Conservation (phyloP, 768 basidiomycete species). For the Kwoniella dendrophila region DNA sequence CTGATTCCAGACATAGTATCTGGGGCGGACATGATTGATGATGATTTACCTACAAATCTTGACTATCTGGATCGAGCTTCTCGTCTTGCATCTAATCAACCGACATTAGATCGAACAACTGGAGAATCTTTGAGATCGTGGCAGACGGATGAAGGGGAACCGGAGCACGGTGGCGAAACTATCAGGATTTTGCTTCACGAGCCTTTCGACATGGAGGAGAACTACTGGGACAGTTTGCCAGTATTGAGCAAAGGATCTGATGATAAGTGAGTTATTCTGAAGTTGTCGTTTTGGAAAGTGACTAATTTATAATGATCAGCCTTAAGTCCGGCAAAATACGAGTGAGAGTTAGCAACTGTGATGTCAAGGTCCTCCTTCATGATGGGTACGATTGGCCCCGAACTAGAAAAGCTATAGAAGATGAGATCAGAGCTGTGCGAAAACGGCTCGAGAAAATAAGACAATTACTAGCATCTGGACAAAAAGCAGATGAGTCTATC, state of each 20-base stretch:
- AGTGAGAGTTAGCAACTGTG: slow-evolving; percentile 61
- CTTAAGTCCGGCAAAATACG: slow-evolving; percentile 41
- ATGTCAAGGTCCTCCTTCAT: slow-evolving; percentile 73
- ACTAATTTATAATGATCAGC: neutral
- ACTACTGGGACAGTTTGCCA: slow-evolving; percentile 59
- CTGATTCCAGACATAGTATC: slow-evolving; percentile 73
- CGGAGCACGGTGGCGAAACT: slow-evolving; percentile 74
- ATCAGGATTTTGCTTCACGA: slow-evolving; percentile 71
- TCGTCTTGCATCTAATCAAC: slow-evolving; percentile 58
- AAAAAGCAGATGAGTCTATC: slow-evolving; percentile 72
- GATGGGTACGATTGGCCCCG: slow-evolving; percentile 92
- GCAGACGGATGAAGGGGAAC: slow-evolving; percentile 59
- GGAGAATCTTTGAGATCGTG: slow-evolving; percentile 42
- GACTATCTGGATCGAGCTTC: slow-evolving; percentile 86
- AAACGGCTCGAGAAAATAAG: slow-evolving; percentile 82
- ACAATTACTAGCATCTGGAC: slow-evolving; percentile 87
- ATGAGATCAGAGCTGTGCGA: slow-evolving; percentile 84
- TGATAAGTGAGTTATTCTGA: slow-evolving; percentile 32
- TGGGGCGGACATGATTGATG: slow-evolving; percentile 82
- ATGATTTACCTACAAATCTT: slow-evolving; percentile 84
- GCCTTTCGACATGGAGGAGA: slow-evolving; percentile 70
- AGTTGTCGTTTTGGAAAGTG: neutral
- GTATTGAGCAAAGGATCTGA: slow-evolving; percentile 16
- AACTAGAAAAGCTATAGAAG: slow-evolving; percentile 83
- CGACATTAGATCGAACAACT: slow-evolving; percentile 63